Evolutionary conservation across 2,329 filamentous ascomycete species (phyloP).

Genomic region (Penicillium sclerotigenum): DNA sequence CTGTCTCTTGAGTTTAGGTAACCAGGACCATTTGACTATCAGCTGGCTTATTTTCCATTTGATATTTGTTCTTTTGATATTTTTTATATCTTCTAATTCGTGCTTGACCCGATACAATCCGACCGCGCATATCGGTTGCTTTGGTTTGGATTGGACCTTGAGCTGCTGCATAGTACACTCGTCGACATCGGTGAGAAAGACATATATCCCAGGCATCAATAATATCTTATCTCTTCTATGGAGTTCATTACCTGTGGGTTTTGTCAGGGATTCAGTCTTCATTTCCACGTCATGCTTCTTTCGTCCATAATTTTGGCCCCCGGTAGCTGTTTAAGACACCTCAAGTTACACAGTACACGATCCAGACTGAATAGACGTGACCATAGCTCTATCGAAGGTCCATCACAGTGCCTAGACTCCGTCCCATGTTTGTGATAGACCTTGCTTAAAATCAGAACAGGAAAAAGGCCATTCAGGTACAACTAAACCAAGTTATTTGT

Average conservation of each 20-base stretch:
- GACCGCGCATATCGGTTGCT: not conserved
- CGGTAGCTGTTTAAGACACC: slow-evolving; percentile 14
- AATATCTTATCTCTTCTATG: not conserved
- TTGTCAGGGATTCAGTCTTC: not conserved
- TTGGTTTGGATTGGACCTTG: slow-evolving; percentile 5
- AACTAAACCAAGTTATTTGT: not conserved
- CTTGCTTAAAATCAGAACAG: not conserved
- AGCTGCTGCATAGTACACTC: slow-evolving; percentile 1
- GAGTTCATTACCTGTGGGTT: not conserved
- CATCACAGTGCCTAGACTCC: slow-evolving; percentile 13
- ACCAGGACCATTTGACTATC: not conserved
- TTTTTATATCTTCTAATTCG: not conserved
- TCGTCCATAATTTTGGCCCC: slow-evolving; percentile 3
- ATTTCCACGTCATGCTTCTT: not conserved
- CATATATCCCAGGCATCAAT: not conserved
- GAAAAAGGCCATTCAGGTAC: slow-evolving; percentile 5
- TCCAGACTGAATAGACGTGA: slow-evolving; percentile 8
- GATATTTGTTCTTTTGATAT: not conserved
- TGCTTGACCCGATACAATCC: slow-evolving; percentile 16
- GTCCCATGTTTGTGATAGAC: slow-evolving; percentile 8
- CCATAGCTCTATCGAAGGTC: slow-evolving; percentile 4
- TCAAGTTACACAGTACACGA: slow-evolving; percentile 20
- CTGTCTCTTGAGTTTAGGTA: not conserved
- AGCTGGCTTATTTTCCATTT: not conserved
- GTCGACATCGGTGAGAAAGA: not conserved